Evolutionary conservation across 345 rosid genomes (phyloP).

Genomic region (Eucalyptus curtisii): DNA sequence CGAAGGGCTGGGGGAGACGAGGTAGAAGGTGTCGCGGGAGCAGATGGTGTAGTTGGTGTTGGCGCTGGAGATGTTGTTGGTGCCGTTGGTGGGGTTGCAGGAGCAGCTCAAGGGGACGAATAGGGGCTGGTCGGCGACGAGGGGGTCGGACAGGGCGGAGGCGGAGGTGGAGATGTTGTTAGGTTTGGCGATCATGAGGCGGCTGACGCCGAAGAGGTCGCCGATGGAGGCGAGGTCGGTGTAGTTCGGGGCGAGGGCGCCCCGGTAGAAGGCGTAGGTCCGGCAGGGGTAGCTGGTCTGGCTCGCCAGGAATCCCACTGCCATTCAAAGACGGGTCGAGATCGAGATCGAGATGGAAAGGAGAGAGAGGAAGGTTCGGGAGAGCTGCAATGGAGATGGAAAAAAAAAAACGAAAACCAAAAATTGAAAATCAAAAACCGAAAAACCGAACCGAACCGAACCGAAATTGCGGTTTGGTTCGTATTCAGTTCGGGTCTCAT

Average conservation of each 20-base stretch:
- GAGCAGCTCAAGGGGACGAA: constrained; percentile 49
- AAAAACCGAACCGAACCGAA: too few relatives aligned
- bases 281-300: constrained; percentile 39
- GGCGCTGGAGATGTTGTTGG: constrained; percentile 24
- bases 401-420: too few relatives aligned
- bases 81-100: constrained; percentile 18
- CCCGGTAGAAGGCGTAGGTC: constrained; percentile 45
- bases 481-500: too few relatives aligned
- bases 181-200: constrained; percentile 42
- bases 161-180: constrained; percentile 49
- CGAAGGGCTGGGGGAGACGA: constrained; percentile 14
- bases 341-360: too few relatives aligned
- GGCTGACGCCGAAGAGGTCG: constrained; percentile 52
- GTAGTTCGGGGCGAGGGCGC: constrained; percentile 17
- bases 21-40: constrained; percentile 21
- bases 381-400: too few relatives aligned
- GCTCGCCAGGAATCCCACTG: not conserved
- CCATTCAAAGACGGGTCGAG: too few relatives aligned
- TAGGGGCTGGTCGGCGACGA: constrained; percentile 30
- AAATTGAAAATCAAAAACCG: too few relatives aligned
- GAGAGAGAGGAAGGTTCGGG: too few relatives aligned
- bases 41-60: constrained; percentile 30
- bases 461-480: too few relatives aligned
- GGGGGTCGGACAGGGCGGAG: constrained; percentile 16
- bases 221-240: constrained; percentile 47